phyloP scores from a whole-genome alignment of 2,329 filamentous ascomycete species.

The Pseudogymnoascus sp. region DNA sequence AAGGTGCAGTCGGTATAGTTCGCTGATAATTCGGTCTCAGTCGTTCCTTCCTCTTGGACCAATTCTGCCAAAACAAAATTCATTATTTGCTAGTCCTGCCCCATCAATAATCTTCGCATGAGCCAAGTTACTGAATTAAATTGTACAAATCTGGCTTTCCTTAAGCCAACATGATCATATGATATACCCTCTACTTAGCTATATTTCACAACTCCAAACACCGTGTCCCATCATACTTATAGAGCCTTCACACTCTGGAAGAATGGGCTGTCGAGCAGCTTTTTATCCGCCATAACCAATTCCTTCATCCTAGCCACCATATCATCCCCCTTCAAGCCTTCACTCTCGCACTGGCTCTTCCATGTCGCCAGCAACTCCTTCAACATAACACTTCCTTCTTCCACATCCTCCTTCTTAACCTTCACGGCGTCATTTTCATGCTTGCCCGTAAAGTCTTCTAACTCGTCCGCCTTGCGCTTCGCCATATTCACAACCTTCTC shows the following conservation, averaged over 20 bases:
- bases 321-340: constrained; percentile 59
- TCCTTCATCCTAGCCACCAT: constrained; percentile 73
- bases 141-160: neutral
- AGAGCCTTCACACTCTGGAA: constrained; percentile 49
- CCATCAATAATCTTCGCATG: neutral
- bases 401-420: constrained; percentile 78
- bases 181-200: neutral
- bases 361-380: constrained; percentile 77
- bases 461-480: constrained; percentile 95
- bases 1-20: neutral
- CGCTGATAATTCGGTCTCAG: neutral
- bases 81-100: neutral
- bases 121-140: neutral
- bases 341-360: constrained; percentile 65
- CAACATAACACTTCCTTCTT: constrained; percentile 75
- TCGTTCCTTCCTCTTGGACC: neutral
- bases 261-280: constrained; percentile 56
- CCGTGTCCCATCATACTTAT: constrained; percentile 13
- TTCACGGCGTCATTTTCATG: constrained; percentile 52
- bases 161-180: neutral
- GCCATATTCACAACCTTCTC: constrained; percentile 98
- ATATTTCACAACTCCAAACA: constrained; percentile 1
- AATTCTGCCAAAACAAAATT: neutral
- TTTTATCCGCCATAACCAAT: constrained; percentile 65
- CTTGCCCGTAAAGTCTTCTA: constrained; percentile 88